A percentile compares a stretch with the other conserved stretches of the same genome.
Conservation (phyloP, 108 stramenopile genomes). For the Schizochytrium sp. region DNA sequence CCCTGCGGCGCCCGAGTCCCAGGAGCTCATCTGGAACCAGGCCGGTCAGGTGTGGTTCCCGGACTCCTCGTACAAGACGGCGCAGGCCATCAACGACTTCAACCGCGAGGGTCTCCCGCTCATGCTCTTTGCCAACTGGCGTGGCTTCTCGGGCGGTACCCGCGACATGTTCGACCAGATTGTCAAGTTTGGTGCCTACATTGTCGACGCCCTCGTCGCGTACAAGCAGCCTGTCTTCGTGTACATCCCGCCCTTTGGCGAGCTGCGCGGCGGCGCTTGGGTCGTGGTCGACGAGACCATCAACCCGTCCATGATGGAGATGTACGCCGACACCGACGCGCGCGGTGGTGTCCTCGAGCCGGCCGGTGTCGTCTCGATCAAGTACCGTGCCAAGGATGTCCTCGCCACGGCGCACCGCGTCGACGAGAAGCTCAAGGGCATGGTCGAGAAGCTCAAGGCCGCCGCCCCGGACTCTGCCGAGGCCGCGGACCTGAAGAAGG, state of each 20-base stretch:
- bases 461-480: conserved; percentile 37
- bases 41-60: conserved; percentile 99
- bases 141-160: conserved; percentile 97
- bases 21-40: conserved; percentile 78
- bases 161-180: conserved; percentile 99
- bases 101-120: conserved; percentile 90
- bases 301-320: conserved; percentile 93
- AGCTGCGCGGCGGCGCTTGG: conserved; percentile 98
- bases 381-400: conserved; percentile 86
- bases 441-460: conserved; percentile 61
- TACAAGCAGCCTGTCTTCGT: conserved; percentile 97
- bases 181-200: conserved; percentile 92
- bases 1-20: conserved; percentile 86
- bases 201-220: conserved; percentile 94
- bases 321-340: conserved; percentile 80
- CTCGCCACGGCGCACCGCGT: conserved; percentile 83
- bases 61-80: conserved; percentile 98
- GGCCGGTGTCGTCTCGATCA: conserved; percentile 90
- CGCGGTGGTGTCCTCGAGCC: conserved; percentile 96
- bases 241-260: conserved; percentile 95
- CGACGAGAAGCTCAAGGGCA: conserved; percentile 63
- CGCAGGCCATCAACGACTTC: conserved; percentile 96
- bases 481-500: conserved; percentile 33
- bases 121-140: conserved; percentile 98
- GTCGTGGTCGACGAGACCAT: conserved; percentile 98